phyloP scores from a whole-genome alignment of 352 stramenopile genomes.

The Globisporangium solare region DNA sequence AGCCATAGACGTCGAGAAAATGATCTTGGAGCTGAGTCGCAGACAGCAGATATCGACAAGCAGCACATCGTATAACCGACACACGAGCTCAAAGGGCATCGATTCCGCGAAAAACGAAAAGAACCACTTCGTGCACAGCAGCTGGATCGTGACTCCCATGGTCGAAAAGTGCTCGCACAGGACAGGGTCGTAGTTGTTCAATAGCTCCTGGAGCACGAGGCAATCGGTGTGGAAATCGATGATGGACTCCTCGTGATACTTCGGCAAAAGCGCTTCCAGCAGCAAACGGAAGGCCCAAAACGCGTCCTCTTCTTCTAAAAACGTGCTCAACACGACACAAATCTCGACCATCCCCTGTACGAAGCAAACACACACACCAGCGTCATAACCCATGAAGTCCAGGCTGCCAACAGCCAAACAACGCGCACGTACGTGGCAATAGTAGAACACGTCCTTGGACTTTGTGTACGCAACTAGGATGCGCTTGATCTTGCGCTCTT shows the following conservation, averaged over 20 bases:
- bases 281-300: constrained; percentile 76
- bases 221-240: constrained; percentile 81
- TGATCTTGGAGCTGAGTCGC: constrained; percentile 52
- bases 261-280: constrained; percentile 67
- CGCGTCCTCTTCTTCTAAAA: constrained; percentile 69
- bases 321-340: constrained; percentile 71
- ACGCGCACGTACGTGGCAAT: constrained; percentile 44
- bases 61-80: constrained; percentile 69
- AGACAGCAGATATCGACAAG: constrained; percentile 64
- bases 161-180: constrained; percentile 56
- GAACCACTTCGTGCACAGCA: constrained; percentile 83
- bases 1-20: constrained; percentile 69
- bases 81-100: constrained; percentile 78
- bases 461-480: constrained; percentile 76
- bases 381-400: not conserved
- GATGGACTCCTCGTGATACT: constrained; percentile 78
- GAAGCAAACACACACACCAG: not conserved
- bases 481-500: constrained; percentile 80
- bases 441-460: constrained; percentile 63
- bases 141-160: constrained; percentile 64
- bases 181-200: constrained; percentile 38
- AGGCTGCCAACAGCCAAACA: not conserved
- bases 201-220: constrained; percentile 71
- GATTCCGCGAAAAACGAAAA: constrained; percentile 83
- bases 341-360: constrained; percentile 74